Conservation (phyloP, 2,329 filamentous ascomycete species). For the Volutella citrinella region DNA sequence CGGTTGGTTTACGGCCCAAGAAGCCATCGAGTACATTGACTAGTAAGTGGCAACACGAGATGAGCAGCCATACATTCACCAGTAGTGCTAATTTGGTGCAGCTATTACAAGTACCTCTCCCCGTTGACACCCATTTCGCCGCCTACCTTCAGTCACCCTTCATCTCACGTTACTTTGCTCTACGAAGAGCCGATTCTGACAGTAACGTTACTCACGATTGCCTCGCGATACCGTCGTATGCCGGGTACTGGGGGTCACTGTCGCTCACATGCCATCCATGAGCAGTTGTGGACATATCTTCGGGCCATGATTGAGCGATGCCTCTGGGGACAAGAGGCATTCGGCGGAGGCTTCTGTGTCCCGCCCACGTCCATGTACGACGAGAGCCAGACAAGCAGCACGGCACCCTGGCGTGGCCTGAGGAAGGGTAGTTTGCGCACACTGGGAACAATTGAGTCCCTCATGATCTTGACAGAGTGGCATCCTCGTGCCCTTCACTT, state of each 20-base stretch:
- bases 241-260: conserved; percentile 77
- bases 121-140: conserved; percentile 92
- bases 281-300: conserved; percentile 92
- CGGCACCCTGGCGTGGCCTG: conserved; percentile 67
- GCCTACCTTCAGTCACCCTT: conserved; percentile 82
- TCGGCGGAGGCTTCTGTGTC: conserved; percentile 82
- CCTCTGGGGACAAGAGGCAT: conserved; percentile 94
- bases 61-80: neutral
- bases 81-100: conserved; percentile 30
- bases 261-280: conserved; percentile 86
- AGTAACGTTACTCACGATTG: conserved; percentile 86
- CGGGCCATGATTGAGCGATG: conserved; percentile 93
- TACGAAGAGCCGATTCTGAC: conserved; percentile 91
- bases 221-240: conserved; percentile 81
- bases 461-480: conserved; percentile 96
- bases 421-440: conserved; percentile 79
- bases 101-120: conserved; percentile 87
- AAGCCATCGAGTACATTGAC: conserved; percentile 90
- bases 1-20: conserved; percentile 92
- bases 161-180: conserved; percentile 74
- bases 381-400: conserved; percentile 62
- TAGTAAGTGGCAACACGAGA: conserved; percentile 57
- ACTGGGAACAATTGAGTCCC: conserved; percentile 87
- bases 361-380: conserved; percentile 56
- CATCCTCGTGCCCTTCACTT: conserved; percentile 94